Conservation (phyloP, 2,329 filamentous ascomycete genomes). For the Talaromyces piceae region DNA sequence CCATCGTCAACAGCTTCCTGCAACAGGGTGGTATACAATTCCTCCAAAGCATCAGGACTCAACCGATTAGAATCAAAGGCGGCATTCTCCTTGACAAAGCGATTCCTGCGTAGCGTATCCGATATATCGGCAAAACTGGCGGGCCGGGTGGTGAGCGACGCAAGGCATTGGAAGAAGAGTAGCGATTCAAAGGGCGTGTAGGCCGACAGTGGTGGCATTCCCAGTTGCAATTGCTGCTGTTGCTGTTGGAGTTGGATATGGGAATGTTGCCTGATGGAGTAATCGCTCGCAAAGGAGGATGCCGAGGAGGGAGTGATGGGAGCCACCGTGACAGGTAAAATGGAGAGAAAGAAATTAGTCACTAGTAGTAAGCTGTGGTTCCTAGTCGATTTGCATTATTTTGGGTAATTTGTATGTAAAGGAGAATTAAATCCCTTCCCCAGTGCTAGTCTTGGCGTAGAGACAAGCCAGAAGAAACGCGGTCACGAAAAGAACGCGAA, state of each 20-base stretch:
- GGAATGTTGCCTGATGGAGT: conserved; percentile 17
- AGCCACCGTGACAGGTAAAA: conserved; percentile 5
- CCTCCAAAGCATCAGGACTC: conserved; percentile 67
- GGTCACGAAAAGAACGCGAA: neutral
- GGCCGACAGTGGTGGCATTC: conserved; percentile 54
- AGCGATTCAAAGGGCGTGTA: conserved; percentile 84
- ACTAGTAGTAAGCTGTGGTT: neutral
- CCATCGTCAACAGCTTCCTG: conserved; percentile 59
- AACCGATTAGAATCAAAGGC: conserved; percentile 68
- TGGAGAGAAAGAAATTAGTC: neutral
- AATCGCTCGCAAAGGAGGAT: conserved; percentile 28
- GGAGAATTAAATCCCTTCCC: too few species aligned
- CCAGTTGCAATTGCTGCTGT: too few species aligned
- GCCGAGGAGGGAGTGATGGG: conserved; percentile 21
- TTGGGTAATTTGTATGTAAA: too few species aligned
- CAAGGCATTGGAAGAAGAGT: conserved; percentile 73
- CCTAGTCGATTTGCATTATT: neutral
- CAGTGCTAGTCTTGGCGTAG: neutral
- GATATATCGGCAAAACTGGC: conserved; percentile 66
- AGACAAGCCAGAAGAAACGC: neutral
- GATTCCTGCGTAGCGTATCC: conserved; percentile 64
- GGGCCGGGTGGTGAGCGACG: conserved; percentile 58
- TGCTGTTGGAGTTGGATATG: too few species aligned
- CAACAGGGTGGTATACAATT: conserved; percentile 69
- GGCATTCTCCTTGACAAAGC: conserved; percentile 60